Evolutionary conservation across 352 stramenopile genomes (phyloP), one percentile per base, ranked within the genome.

Genomic region (Blastocystis sp.): DNA sequence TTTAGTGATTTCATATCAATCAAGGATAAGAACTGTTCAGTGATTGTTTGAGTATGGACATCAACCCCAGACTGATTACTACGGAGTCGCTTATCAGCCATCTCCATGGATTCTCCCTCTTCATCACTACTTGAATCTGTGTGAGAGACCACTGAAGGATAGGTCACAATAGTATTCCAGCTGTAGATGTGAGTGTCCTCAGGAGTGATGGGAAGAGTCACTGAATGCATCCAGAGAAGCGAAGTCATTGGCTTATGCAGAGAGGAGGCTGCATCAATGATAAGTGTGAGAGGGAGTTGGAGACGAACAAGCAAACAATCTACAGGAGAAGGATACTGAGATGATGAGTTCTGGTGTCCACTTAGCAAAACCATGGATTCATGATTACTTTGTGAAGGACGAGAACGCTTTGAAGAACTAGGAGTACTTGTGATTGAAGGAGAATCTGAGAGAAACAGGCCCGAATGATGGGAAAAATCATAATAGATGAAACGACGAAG

Each of bases 81-180:
- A 4, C 43, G 16, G 11, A 59, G 1, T 66, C 71, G n/a, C 49
- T 83, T 49, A 19, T 65, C 71, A 37, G 39, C 63, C 71, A 63
- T 52, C 16, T 49, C 42, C 12, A 21, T 14, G 11, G 49, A 46
- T 6, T 14, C 43, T 0, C 12, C 37, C 12, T 43, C 35, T n/a
- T 32, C 37, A 11, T 78, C 2, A 27, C 21, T 58, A 39, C n/a
- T 57, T 1, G 21, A 5, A 46, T 42, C 37, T 0, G 21, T 24
- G 0, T 42, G 24, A 5, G 54, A 27, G 21, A 66, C 52, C 5
- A 83, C 27, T 14, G 71, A 83, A n/a, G 43, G 43, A 43, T 83
- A 83, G 51, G 56, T 65, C 0, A 83, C 5, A 27, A 83, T 83
- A 0, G 71, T 83, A 29, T 83, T 83, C 71, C 71, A 83, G 35